phyloP scores from a whole-genome alignment of 305 asterid species.

The Solanum aculeatissimum region DNA sequence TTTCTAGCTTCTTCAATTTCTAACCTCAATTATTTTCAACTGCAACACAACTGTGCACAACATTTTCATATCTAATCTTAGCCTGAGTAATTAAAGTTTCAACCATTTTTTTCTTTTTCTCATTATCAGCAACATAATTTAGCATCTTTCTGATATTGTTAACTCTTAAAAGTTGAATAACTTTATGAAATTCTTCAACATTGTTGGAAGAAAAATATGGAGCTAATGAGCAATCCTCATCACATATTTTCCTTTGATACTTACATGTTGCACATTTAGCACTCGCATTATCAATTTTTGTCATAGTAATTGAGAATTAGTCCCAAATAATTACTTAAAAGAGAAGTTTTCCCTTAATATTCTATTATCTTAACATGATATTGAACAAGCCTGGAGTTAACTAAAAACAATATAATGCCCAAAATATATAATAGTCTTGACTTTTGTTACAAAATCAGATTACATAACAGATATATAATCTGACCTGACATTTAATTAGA shows the following conservation, averaged over 20 bases:
- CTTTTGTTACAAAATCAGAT: background rate
- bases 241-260: background rate
- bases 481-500: background rate
- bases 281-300: background rate
- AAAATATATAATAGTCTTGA: no score
- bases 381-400: background rate
- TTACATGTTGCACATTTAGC: slow-evolving; percentile 7
- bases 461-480: background rate
- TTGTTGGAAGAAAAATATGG: background rate
- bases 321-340: background rate
- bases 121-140: background rate
- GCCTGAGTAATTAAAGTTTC: slow-evolving; percentile 3
- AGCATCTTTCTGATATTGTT: background rate
- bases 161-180: background rate
- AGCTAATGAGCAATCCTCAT: background rate
- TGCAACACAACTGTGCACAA: background rate
- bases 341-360: background rate
- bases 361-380: no score
- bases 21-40: background rate
- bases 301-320: background rate
- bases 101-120: background rate
- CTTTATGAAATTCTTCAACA: slow-evolving; percentile 1
- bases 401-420: background rate
- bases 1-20: background rate
- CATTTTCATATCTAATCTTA: slow-evolving; percentile 1